Evolutionary conservation across 805 yeast species (phyloP).

Genomic region (Monosporozyma unispora): DNA sequence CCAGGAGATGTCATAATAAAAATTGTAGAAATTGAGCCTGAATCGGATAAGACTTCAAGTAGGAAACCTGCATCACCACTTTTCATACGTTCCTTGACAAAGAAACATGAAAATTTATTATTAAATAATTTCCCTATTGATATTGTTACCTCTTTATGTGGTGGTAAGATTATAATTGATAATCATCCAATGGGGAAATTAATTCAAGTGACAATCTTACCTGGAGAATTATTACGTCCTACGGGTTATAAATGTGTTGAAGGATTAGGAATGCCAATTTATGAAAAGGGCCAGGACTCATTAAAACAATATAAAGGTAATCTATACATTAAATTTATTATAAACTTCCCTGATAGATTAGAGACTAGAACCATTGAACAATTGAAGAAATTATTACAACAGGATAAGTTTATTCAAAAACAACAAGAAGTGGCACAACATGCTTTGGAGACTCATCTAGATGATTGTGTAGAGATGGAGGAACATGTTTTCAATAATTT

Average conservation of each 20-base stretch:
- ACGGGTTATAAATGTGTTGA: constrained; percentile 36
- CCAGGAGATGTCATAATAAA: constrained; percentile 65
- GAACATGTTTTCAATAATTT: constrained; percentile 20
- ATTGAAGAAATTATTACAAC: constrained; percentile 10
- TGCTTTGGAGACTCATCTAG: constrained; percentile 7
- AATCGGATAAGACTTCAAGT: background rate
- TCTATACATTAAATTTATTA: constrained; percentile 48
- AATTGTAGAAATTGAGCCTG: constrained; percentile 28
- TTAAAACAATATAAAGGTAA: constrained; percentile 37
- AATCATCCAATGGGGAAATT: constrained; percentile 31
- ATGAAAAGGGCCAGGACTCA: constrained; percentile 1
- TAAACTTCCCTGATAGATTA: constrained; percentile 42
- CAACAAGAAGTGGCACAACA: constrained; percentile 10
- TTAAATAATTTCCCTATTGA: constrained; percentile 38
- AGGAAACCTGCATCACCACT: background rate
- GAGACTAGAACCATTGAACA: constrained; percentile 14
- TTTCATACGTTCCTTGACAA: constrained; percentile 18
- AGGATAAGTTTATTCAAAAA: constrained; percentile 14
- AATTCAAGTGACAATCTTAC: constrained; percentile 33
- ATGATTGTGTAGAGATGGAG: constrained; percentile 17
- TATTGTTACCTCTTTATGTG: constrained; percentile 45
- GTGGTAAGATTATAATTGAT: constrained; percentile 39
- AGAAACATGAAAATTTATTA: constrained; percentile 38
- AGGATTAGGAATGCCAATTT: constrained; percentile 51
- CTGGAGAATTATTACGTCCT: constrained; percentile 47